Percentiles rank a stretch among this genome's conserved stretches.
Evolutionary conservation across 495 filamentous ascomycete genomes (phyloP).

Genomic region (Hypoxylon rickii): DNA sequence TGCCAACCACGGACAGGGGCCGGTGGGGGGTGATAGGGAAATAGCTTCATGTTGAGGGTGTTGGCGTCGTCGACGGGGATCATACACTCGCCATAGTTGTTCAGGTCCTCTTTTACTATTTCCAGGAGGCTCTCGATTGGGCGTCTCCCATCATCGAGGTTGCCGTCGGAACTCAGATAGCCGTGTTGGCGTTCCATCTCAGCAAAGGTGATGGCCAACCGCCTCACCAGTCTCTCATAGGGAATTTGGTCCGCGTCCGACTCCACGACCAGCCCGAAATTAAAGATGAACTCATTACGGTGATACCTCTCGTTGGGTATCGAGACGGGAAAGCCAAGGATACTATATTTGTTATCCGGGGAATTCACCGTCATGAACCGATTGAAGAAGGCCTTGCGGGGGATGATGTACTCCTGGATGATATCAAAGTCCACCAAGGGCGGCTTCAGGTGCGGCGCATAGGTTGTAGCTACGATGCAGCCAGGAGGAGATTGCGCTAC

Average conservation of each 20-base stretch:
- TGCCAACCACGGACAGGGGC: conserved; percentile 81
- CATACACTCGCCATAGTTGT: conserved; percentile 98
- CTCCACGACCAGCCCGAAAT: conserved; percentile 83
- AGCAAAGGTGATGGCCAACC: conserved; percentile 82
- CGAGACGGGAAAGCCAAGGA: conserved; percentile 88
- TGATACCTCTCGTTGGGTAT: conserved; percentile 75
- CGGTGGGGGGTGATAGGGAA: conserved; percentile 78
- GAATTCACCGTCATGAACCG: conserved; percentile 78
- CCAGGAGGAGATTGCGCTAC: conserved; percentile 74
- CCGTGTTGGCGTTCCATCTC: conserved; percentile 85
- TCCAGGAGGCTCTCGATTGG: conserved; percentile 83
- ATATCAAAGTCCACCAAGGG: conserved; percentile 82
- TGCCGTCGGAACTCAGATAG: conserved; percentile 66
- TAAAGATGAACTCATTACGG: conserved; percentile 98
- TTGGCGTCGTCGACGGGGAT: conserved; percentile 93
- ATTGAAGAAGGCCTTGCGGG: conserved; percentile 87
- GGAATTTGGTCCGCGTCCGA: conserved; percentile 63
- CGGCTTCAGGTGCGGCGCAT: conserved; percentile 55
- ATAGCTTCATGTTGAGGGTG: conserved; percentile 94
- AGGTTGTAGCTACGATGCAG: conserved; percentile 63
- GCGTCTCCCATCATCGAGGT: conserved; percentile 50
- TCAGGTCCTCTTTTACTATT: conserved; percentile 90
- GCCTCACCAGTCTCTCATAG: conserved; percentile 82
- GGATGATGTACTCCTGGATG: conserved; percentile 88
- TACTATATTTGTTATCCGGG: conserved; percentile 71